Conservation (phyloP, 306 rosid genomes). For the Adenanthera pavonina region DNA sequence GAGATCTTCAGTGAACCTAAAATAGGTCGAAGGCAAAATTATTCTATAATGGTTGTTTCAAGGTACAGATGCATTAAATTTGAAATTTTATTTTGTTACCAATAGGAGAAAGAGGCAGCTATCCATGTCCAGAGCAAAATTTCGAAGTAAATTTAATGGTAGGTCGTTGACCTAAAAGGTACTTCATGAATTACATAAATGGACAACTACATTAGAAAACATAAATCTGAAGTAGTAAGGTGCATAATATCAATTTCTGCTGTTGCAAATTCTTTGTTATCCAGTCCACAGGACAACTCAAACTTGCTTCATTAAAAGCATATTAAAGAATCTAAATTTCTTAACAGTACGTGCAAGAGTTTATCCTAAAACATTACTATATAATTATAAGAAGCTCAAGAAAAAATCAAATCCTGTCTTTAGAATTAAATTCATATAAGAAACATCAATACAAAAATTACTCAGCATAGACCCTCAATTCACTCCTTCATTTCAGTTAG, state of each 20-base stretch:
- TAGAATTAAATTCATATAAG: not conserved
- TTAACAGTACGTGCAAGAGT: not conserved
- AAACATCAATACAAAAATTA: too few species aligned
- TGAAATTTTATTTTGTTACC: not conserved
- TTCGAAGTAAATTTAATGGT: too few species aligned
- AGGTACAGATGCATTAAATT: not conserved
- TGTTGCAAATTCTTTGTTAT: constrained; percentile 1
- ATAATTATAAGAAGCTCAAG: too few species aligned
- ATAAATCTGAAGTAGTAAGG: too few species aligned
- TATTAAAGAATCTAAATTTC: not conserved
- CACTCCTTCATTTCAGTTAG: too few species aligned
- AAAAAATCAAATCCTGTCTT: constrained; percentile 1
- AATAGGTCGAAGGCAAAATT: too few species aligned
- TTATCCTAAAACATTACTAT: not conserved
- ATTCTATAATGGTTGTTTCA: not conserved
- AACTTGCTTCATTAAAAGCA: constrained; percentile 5
- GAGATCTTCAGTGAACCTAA: not conserved
- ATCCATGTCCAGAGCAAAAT: not conserved
- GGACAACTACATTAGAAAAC: too few species aligned
- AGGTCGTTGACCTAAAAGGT: too few species aligned
- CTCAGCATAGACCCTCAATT: too few species aligned
- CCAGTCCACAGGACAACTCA: constrained; percentile 17
- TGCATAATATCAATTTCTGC: constrained; percentile 3
- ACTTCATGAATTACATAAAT: too few species aligned
- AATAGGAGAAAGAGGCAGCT: not conserved